phyloP scores from a whole-genome alignment of 805 yeast species.

The Babjeviella inositovora region DNA sequence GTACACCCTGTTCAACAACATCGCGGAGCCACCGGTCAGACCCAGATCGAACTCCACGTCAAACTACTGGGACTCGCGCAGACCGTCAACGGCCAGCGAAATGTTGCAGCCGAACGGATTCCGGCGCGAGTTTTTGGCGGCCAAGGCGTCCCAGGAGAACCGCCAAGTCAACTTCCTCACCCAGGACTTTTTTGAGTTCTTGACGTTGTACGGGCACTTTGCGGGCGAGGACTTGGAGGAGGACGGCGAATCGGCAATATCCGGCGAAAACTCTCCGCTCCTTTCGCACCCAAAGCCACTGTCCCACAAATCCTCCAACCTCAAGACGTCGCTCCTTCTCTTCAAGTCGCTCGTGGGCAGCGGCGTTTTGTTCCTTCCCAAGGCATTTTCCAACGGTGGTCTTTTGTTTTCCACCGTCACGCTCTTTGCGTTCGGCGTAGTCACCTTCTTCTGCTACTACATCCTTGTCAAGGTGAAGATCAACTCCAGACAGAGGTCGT shows the following conservation, averaged over 20 bases:
- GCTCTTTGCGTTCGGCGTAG: conserved; percentile 49
- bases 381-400: conserved; percentile 87
- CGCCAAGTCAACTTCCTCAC: conserved; percentile 74
- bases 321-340: conserved; percentile 61
- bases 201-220: conserved; percentile 85
- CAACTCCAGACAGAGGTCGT: conserved; percentile 45
- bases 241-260: no score
- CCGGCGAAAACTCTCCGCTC: no score
- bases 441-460: conserved; percentile 76
- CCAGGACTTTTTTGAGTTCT: conserved; percentile 76
- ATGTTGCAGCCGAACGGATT: no score
- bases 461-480: conserved; percentile 49
- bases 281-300: no score
- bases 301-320: conserved; percentile 52
- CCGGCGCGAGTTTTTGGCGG: no score
- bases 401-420: conserved; percentile 56
- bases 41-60: no score
- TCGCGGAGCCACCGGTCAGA: no score
- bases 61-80: no score
- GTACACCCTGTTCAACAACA: conserved; percentile 56
- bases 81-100: no score
- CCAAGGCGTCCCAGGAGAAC: no score
- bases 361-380: conserved; percentile 83
- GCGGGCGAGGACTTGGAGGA: conserved; percentile 93
- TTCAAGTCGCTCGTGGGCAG: conserved; percentile 89